A percentile compares a stretch with the other conserved stretches of the same genome.
These are phyloP conservation scores for Solanum virginianum DNA, from an alignment of 257 asterid genomes.

Conservation along the genomic window DNA sequence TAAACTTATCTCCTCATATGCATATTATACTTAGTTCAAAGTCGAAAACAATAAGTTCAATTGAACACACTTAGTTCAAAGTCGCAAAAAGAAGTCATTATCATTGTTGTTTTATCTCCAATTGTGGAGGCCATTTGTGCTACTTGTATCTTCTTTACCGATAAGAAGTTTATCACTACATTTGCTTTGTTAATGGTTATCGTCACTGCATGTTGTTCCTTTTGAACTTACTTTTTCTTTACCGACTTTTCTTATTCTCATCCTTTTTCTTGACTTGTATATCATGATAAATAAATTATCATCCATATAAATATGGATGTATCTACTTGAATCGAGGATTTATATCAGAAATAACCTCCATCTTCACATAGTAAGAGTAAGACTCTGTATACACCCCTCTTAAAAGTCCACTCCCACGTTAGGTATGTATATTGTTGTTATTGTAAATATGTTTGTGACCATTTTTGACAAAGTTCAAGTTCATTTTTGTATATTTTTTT, in stretches of 20 bases:
- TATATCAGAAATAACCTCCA: no score
- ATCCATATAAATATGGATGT: neutral
- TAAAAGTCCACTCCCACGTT: no score
- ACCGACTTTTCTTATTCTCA: neutral
- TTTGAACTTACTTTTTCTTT: neutral
- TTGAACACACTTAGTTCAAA: no score
- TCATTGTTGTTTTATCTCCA: neutral
- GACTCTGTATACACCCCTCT: no score
- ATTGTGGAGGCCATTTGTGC: neutral
- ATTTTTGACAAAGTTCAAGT: neutral
- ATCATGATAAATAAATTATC: neutral
- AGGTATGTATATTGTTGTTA: no score
- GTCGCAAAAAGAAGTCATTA: neutral
- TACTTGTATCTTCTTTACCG: constrained; percentile 1
- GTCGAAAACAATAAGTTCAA: neutral
- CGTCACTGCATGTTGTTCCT: neutral
- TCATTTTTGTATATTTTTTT: no score
- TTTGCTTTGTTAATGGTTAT: neutral
- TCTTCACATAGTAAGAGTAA: no score
- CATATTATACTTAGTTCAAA: neutral
- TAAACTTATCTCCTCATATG: neutral
- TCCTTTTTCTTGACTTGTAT: constrained; percentile 3
- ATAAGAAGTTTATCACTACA: constrained; percentile 9
- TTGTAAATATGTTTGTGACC: neutral
- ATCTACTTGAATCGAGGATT: no score